Evolutionary conservation across 176 grass and related monocot genomes (phyloP).

Genomic region (Musa acuminata): DNA sequence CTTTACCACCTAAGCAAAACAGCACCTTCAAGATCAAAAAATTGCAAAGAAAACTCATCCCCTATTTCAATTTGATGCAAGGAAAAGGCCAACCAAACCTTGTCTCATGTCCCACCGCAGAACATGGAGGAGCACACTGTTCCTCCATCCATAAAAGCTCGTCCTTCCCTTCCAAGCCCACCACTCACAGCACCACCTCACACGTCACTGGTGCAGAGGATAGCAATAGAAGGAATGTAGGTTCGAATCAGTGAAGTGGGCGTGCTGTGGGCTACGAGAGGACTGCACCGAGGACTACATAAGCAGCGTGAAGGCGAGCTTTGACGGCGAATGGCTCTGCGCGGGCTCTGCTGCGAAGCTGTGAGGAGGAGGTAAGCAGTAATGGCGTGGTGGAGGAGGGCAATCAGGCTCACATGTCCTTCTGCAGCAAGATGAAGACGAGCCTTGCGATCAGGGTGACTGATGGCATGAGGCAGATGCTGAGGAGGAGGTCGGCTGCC

Average conservation of each 20-base stretch:
- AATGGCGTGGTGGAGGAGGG: conserved; percentile 50
- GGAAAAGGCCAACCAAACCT: neutral
- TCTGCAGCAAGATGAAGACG: conserved; percentile 57
- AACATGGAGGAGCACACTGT: too few relatives aligned
- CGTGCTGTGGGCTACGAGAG: conserved; percentile 72
- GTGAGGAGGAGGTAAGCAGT: conserved; percentile 61
- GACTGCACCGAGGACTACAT: conserved; percentile 90
- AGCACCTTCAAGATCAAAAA: too few relatives aligned
- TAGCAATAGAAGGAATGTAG: conserved; percentile 42
- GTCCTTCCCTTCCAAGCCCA: too few relatives aligned
- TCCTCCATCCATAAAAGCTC: too few relatives aligned
- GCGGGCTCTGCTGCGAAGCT: conserved; percentile 74
- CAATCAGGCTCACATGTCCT: conserved; percentile 71
- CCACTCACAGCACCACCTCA: too few relatives aligned
- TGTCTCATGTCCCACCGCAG: too few relatives aligned
- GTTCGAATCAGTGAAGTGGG: conserved; percentile 80
- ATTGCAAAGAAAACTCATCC: neutral
- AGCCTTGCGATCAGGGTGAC: conserved; percentile 56
- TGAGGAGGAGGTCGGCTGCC: conserved; percentile 43
- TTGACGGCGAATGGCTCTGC: conserved; percentile 65
- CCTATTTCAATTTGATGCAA: neutral
- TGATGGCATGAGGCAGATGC: conserved; percentile 74
- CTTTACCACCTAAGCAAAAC: too few relatives aligned
- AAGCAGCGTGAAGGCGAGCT: conserved; percentile 52
- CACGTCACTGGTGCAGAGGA: neutral